phyloP scores from a whole-genome alignment of 2,329 filamentous ascomycete genomes.

The Aspergillus viridinutans region DNA sequence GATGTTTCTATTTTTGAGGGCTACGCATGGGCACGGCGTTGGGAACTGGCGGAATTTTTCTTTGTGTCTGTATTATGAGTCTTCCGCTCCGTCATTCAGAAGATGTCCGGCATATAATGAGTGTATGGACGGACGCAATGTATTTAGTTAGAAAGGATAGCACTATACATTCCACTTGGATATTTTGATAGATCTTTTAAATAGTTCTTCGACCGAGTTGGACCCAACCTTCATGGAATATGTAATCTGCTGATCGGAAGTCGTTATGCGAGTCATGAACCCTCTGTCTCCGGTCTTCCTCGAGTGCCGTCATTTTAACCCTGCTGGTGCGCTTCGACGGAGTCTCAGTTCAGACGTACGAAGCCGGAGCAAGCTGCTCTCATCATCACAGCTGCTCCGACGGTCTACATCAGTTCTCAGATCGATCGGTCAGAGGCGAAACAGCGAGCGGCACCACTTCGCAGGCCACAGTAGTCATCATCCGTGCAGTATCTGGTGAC shows the following conservation, averaged over 20 bases:
- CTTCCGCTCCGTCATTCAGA: constrained; percentile 5
- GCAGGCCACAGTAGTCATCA: background rate
- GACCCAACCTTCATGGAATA: background rate
- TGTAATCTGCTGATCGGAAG: background rate
- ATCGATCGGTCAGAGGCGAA: background rate
- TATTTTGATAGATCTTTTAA: constrained; percentile 3
- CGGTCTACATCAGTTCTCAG: background rate
- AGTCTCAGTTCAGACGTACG: background rate
- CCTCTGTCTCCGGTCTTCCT: background rate
- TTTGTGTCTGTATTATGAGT: constrained; percentile 9
- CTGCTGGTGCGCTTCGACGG: background rate
- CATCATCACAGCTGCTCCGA: background rate
- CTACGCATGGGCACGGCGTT: constrained; percentile 36
- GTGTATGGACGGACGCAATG: constrained; percentile 12
- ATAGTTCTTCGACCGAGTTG: background rate
- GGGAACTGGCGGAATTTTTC: constrained; percentile 12
- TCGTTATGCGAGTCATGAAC: background rate
- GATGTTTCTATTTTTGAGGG: constrained; percentile 23
- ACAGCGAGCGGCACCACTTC: background rate
- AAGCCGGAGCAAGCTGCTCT: background rate
- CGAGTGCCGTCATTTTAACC: background rate
- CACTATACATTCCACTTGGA: constrained; percentile 18
- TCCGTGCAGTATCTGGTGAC: background rate
- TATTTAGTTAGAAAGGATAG: constrained; percentile 19
- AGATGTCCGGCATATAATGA: constrained; percentile 4